These are phyloP conservation scores for Castanospermum australe DNA, from an alignment of 306 rosid species.

Conservation along the genomic window DNA sequence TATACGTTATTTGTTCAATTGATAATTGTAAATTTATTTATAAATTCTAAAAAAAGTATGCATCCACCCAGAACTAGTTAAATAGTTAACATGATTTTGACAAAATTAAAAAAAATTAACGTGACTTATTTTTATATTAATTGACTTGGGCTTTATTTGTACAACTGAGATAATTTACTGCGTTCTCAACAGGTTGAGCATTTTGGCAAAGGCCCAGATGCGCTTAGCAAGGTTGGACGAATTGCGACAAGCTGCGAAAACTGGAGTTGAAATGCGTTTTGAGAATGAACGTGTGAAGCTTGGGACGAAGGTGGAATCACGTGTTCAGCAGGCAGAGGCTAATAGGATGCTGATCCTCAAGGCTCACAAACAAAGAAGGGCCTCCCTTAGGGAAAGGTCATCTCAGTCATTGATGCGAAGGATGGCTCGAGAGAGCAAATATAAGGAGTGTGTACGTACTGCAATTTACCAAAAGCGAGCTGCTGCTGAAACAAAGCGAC, in stretches of 20 bases:
- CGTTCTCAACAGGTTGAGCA: constrained; percentile 65
- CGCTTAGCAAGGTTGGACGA: constrained; percentile 83
- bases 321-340: constrained; percentile 86
- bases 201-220: constrained; percentile 76
- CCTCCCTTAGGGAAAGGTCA: constrained; percentile 81
- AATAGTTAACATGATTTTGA: neutral
- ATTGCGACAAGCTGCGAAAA: constrained; percentile 91
- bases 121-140: neutral
- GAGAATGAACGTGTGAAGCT: constrained; percentile 72
- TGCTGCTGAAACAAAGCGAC: constrained; percentile 88
- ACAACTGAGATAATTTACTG: constrained; percentile 16
- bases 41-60: neutral
- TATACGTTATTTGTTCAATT: neutral
- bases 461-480: constrained; percentile 83
- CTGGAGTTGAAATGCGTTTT: constrained; percentile 64
- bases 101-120: neutral
- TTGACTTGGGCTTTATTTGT: constrained; percentile 4
- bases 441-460: constrained; percentile 85
- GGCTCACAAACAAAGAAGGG: constrained; percentile 83
- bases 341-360: constrained; percentile 84
- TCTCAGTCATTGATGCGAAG: constrained; percentile 76
- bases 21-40: neutral
- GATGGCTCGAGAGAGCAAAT: constrained; percentile 79
- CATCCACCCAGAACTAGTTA: neutral
- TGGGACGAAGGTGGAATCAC: constrained; percentile 76